Base-by-base conservation (phyloP, 768 basidiomycete genomes). In the Trametes elegans region DNA sequence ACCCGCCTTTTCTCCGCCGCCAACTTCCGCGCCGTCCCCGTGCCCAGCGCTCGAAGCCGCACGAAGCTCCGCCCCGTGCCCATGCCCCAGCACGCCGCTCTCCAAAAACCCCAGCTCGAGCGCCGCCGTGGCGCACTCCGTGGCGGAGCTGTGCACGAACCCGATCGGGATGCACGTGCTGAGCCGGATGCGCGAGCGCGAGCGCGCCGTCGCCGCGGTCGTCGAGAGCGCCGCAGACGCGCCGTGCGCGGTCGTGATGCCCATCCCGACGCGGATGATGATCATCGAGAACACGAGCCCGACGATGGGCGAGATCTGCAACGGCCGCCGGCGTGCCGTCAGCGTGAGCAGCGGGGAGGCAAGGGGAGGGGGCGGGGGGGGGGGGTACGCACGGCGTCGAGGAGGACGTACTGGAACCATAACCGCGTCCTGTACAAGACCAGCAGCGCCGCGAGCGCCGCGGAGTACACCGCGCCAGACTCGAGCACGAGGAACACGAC, bases 231-330 rank as follows among this genome's bases (percentile, higher is more conserved):
- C n/a, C n/a, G n/a, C n/a, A n/a, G n/a, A n/a, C n/a, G n/a, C n/a
- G n/a, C 39, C 53, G 21, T 24, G 43, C 19, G 27, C 61, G 26
- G 63, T 36, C 18, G 71, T 64, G n/a, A 74, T 61, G 31, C 73
- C 73, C 23, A 73, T 59, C 3, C 71, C 74, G 39, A 74, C 67
- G 24, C 73, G 72, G 40, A 74, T 70, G 46, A 74, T 76, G 58
- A 76, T 70, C 58, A 76, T 62, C 19, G 72, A 72, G 60, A 76
- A 76, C 0, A 73, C 73, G 31, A 71, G 65, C 45, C 68, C 73
- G 66, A 45, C 44, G 42, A 51, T 51, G 29, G 49, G 49, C 19
- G 49, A 51, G n/a, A 51, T 53, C 42, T 53, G 27, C 24, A 24
- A 47, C 24, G 38, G 32, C n/a, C 49, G n/a, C 7, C 7, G 31